Conservation (phyloP, 2,329 filamentous ascomycete genomes). For the Pyricularia sp. region DNA sequence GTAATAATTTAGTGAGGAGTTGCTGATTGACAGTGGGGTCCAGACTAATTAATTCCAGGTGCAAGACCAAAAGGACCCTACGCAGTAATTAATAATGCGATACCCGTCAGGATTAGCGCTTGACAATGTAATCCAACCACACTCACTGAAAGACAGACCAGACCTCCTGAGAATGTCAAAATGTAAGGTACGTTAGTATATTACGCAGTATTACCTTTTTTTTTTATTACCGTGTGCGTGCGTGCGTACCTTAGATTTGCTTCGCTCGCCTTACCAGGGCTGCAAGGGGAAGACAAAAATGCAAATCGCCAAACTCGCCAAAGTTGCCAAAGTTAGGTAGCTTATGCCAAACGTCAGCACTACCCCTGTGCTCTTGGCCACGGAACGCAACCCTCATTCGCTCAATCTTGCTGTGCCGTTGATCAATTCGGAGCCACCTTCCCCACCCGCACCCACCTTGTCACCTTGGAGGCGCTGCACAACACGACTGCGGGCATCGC, state of each 20-base stretch:
- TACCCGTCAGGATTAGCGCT: neutral
- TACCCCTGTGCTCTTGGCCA: neutral
- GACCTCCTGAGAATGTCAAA: neutral
- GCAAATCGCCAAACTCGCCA: neutral
- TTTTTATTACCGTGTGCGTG: too few species aligned
- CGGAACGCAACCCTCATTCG: neutral
- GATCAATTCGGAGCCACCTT: neutral
- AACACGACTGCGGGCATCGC: neutral
- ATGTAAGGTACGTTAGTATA: neutral
- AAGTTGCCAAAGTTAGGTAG: neutral
- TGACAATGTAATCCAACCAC: neutral
- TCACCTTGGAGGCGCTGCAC: neutral
- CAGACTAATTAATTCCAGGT: neutral
- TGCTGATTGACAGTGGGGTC: neutral
- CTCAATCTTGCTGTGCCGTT: neutral
- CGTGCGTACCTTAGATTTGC: neutral
- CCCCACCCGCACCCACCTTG: neutral
- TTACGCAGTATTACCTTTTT: neutral
- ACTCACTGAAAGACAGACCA: too few species aligned
- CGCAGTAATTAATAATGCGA: too few species aligned
- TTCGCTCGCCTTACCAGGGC: neutral
- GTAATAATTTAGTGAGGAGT: neutral
- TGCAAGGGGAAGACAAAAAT: neutral
- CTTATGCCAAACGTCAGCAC: neutral
- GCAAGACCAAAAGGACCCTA: neutral